Conservation (phyloP, 108 stramenopile genomes). For the Fragilaria crotonensis region DNA sequence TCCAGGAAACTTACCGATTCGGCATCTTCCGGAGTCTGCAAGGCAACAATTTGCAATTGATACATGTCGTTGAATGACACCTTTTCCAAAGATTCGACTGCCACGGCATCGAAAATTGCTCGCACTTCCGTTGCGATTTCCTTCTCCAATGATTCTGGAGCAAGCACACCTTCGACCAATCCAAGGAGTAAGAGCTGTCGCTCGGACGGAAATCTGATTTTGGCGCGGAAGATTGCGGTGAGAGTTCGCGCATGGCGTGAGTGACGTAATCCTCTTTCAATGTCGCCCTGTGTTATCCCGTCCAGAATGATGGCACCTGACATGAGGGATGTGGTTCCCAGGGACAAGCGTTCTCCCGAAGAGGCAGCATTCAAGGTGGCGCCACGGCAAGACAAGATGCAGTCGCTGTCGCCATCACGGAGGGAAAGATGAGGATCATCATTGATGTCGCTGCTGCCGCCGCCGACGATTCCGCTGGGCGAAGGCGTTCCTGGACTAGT, state of each 20-base stretch:
- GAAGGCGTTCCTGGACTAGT: slow-evolving; percentile 51
- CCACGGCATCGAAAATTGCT: slow-evolving; percentile 58
- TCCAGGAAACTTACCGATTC: slow-evolving; percentile 22
- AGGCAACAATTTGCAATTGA: slow-evolving; percentile 34
- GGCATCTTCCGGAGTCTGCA: slow-evolving; percentile 37
- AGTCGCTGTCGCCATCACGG: background rate
- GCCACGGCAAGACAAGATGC: slow-evolving; percentile 31
- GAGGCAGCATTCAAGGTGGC: slow-evolving; percentile 45
- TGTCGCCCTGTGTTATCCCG: slow-evolving; percentile 71
- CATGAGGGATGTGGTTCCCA: slow-evolving; percentile 45
- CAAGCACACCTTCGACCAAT: slow-evolving; percentile 24
- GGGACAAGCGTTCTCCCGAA: slow-evolving; percentile 30
- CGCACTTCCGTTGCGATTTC: slow-evolving; percentile 28
- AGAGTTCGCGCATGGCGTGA: slow-evolving; percentile 72
- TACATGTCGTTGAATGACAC: slow-evolving; percentile 42
- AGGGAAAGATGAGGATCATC: too few relatives aligned
- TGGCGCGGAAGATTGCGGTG: slow-evolving; percentile 59
- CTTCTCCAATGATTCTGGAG: slow-evolving; percentile 19
- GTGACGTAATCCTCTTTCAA: slow-evolving; percentile 52
- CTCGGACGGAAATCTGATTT: slow-evolving; percentile 12
- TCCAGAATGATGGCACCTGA: slow-evolving; percentile 51
- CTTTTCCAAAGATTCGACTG: slow-evolving; percentile 30
- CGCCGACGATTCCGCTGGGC: background rate
- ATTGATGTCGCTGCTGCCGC: background rate
- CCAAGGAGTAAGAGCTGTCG: slow-evolving; percentile 28